Evolutionary conservation across 2,329 filamentous ascomycete genomes (phyloP), one percentile per base, ranked within the genome.

Genomic region (Colletotrichum lupini): DNA sequence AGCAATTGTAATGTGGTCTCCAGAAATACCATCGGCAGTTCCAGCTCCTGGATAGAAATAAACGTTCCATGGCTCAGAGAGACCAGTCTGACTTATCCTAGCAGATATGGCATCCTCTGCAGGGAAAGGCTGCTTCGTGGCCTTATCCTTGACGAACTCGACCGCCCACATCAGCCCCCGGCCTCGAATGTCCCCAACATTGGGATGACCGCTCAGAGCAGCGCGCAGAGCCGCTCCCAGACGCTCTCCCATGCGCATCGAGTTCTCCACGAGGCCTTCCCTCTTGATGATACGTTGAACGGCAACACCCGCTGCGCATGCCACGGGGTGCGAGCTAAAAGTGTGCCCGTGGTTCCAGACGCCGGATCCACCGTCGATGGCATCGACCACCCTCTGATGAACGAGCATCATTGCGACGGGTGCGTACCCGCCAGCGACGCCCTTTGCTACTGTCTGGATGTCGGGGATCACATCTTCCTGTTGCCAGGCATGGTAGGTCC

Each of bases 1-100:
- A 1, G 92, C 88, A 11, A 95, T 77, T 26, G 95, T 85, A 49
- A 94, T 83, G 79, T 94, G 92, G 77, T 95, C 93, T 9, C 93
- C 92, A 1, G 79, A 78, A 2, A 88, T 85, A 59, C 93, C 86
- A 76, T 87, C 90, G 0, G 84, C 88, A 0, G 90, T 90, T 1
- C 92, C 92, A 1, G 83, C 82, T 0, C 91, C 91, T 1, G 90
- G 90, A 78, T 94, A 68, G 11, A 68, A 28, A 12, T 49, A 57
- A 56, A 69, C 66, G n/a, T 57, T 64, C 42, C 42, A 46, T 19
- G 42, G 42, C 42, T 46, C 42, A 6, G 42, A 46, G 42, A 46
- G 42, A n/a, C 42, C 42, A 19, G 42, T 46, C 42, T 46, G 42
- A 46, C 42, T 46, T 46, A 46, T 46, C 42, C 42, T 46, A 7